These are phyloP conservation scores for Coemansia sp. DNA, from an alignment of 192 early-diverging fungal genomes.

Conservation along the genomic window DNA sequence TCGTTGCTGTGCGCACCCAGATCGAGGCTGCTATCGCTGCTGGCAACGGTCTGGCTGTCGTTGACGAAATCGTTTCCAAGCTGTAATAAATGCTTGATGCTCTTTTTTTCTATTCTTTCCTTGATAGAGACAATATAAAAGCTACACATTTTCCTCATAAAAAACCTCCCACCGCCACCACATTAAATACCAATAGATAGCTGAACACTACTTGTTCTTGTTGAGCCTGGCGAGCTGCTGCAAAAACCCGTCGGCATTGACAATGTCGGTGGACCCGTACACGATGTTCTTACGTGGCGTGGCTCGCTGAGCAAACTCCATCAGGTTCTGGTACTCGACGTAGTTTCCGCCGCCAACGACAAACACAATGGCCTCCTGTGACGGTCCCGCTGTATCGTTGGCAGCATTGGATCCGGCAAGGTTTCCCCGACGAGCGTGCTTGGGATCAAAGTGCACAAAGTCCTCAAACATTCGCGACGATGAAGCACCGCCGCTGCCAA, in stretches of 20 bases:
- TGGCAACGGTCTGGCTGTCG: conserved; percentile 62
- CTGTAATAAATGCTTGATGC: conserved; percentile 14
- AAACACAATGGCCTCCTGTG: conserved; percentile 96
- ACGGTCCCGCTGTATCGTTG: conserved; percentile 53
- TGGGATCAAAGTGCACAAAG: conserved; percentile 90
- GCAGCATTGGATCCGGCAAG: conserved; percentile 45
- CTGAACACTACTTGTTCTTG: neutral
- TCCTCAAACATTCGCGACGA: conserved; percentile 62
- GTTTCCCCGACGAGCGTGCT: conserved; percentile 61
- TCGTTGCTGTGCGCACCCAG: conserved; percentile 58
- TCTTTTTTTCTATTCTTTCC: neutral
- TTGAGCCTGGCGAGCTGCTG: conserved; percentile 73
- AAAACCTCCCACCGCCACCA: too few species aligned
- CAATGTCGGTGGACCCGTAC: conserved; percentile 92
- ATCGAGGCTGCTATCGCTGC: conserved; percentile 66
- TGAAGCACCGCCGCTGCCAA: conserved; percentile 1
- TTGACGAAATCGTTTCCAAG: conserved; percentile 52
- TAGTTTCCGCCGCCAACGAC: conserved; percentile 98
- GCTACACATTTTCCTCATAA: neutral
- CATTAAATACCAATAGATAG: too few species aligned
- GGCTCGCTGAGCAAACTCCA: conserved; percentile 79
- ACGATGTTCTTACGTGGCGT: conserved; percentile 75
- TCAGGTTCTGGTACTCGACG: conserved; percentile 94
- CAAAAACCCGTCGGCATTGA: conserved; percentile 79
- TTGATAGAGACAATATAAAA: too few species aligned